A percentile compares a stretch with the other conserved stretches of the same genome.
These are phyloP conservation scores for Aspergillus fischeri DNA, from an alignment of 2,329 filamentous ascomycete genomes.

Conservation along the genomic window DNA sequence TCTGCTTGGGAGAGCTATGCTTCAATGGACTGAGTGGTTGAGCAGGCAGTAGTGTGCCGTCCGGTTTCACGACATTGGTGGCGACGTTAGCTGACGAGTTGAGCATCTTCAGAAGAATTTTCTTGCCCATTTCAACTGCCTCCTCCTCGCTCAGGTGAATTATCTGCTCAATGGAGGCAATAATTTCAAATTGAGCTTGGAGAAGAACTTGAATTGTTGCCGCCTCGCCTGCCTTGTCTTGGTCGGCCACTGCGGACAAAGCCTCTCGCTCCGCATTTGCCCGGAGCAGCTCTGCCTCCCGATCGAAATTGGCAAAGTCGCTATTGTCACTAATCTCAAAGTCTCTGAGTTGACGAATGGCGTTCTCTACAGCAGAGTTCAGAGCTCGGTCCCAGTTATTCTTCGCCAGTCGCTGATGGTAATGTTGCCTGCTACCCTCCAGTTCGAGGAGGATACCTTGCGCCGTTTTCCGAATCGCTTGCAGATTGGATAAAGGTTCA, in stretches of 20 bases:
- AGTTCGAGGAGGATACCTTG: slow-evolving; percentile 84
- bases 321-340: slow-evolving; percentile 62
- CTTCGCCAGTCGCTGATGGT: slow-evolving; percentile 76
- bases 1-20: slow-evolving; percentile 68
- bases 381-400: slow-evolving; percentile 82
- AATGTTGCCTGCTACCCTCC: slow-evolving; percentile 84
- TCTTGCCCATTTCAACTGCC: slow-evolving; percentile 74
- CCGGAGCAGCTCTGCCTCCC: slow-evolving; percentile 84
- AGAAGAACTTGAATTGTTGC: slow-evolving; percentile 77
- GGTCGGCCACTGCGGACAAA: slow-evolving; percentile 70
- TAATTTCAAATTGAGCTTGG: slow-evolving; percentile 85
- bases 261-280: slow-evolving; percentile 76
- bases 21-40: slow-evolving; percentile 67
- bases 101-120: slow-evolving; percentile 71
- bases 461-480: slow-evolving; percentile 79
- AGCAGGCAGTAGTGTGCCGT: slow-evolving; percentile 57
- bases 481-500: slow-evolving; percentile 61
- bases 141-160: slow-evolving; percentile 78
- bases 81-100: slow-evolving; percentile 69
- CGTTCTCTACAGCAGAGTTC: slow-evolving; percentile 82
- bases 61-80: slow-evolving; percentile 84
- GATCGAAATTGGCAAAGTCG: slow-evolving; percentile 67
- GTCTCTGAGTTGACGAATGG: slow-evolving; percentile 70
- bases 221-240: slow-evolving; percentile 76
- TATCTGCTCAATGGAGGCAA: slow-evolving; percentile 76